These are phyloP conservation scores for Funneliformis caledonium DNA, from an alignment of 371 early-diverging fungal species.

Conservation along the genomic window DNA sequence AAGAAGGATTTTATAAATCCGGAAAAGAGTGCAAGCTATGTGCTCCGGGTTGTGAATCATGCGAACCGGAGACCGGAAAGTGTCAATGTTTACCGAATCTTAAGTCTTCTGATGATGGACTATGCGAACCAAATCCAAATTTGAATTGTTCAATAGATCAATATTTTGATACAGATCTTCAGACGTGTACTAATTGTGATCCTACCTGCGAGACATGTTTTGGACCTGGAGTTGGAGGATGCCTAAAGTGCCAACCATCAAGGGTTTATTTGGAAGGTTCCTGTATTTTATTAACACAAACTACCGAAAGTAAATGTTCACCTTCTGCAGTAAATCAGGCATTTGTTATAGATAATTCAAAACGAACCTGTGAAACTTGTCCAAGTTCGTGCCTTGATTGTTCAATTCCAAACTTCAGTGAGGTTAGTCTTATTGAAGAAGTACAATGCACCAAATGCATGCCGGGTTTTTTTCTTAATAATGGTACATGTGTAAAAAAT, in stretches of 20 bases:
- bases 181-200: background rate
- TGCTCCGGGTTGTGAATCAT: background rate
- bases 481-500: background rate
- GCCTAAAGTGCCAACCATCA: background rate
- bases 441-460: conserved; percentile 17
- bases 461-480: conserved; percentile 23
- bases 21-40: conserved; percentile 3
- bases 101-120: background rate
- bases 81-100: background rate
- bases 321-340: background rate
- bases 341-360: background rate
- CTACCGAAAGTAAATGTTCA: conserved; percentile 1
- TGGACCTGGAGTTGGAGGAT: background rate
- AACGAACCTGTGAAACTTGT: conserved; percentile 19
- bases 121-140: background rate
- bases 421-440: background rate
- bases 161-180: background rate
- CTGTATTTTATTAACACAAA: background rate
- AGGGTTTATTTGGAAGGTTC: background rate
- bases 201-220: background rate
- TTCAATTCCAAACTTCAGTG: background rate
- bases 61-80: background rate
- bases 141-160: background rate
- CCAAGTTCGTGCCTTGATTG: conserved; percentile 33
- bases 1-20: background rate